Evolutionary conservation across 768 basidiomycete genomes (phyloP).

Genomic region (Chalciporus sphaerocephalus): DNA sequence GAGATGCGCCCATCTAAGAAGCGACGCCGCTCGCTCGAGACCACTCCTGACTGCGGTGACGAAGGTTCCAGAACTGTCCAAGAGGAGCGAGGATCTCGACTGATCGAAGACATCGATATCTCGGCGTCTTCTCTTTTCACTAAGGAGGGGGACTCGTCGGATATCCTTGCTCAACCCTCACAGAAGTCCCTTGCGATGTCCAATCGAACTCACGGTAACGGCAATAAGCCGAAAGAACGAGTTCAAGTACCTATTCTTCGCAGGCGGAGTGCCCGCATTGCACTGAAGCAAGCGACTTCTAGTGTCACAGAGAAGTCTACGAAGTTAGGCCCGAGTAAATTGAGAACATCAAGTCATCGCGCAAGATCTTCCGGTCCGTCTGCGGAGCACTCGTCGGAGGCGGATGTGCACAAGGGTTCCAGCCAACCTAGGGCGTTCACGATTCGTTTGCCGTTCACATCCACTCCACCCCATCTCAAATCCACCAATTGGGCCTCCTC

Average conservation of each 20-base stretch:
- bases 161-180: not conserved
- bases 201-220: not conserved
- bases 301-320: not conserved
- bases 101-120: slow-evolving; percentile 26
- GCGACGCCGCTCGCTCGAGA: slow-evolving; percentile 9
- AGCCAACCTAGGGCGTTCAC: slow-evolving; percentile 12
- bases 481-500: slow-evolving; percentile 3
- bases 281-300: slow-evolving; percentile 12
- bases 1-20: slow-evolving; percentile 21
- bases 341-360: slow-evolving; percentile 12
- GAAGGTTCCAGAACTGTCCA: not conserved
- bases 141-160: not conserved
- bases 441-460: slow-evolving; percentile 24
- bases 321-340: not conserved
- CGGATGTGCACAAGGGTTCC: not conserved
- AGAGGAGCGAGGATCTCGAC: slow-evolving; percentile 12
- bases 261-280: slow-evolving; percentile 24
- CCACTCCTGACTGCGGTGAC: not conserved
- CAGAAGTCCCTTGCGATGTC: not conserved
- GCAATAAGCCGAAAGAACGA: not conserved
- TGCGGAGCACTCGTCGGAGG: not conserved
- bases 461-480: slow-evolving; percentile 14
- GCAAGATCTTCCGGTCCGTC: slow-evolving; percentile 3
- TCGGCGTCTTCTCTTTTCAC: slow-evolving; percentile 24
- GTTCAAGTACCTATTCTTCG: slow-evolving; percentile 5